Evolutionary conservation across 495 filamentous ascomycete species (phyloP), one percentile per base, ranked within the genome.

Genomic region (Astrothelium subdiscretum): DNA sequence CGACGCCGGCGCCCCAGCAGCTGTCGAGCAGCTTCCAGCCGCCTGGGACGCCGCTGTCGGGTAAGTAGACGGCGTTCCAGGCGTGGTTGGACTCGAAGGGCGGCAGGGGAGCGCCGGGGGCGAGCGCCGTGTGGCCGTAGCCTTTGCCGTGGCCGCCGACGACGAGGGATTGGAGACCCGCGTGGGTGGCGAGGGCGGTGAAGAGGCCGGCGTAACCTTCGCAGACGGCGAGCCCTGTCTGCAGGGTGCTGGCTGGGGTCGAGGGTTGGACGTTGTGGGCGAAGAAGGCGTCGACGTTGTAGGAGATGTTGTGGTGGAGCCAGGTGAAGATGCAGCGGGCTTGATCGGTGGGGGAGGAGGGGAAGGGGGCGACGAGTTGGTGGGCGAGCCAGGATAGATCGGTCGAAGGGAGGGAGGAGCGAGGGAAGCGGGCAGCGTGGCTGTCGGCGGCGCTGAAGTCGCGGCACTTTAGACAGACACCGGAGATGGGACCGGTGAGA

Each of bases 41-140:
- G 1, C 87, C 87, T 0, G 48, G 48, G 24, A 29, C 24, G 48
- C 48, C 48, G 48, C 12, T n/a, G 43, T 84, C 80, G 63, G 95
- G 92, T 61, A 97, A 90, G 54, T 82, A 81, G 20, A 97, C 88
- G 0, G 86, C 94, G 68, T 92, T 97, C 94, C 94, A 98, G 6
- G 94, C 94, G 73, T 98, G 90, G 44, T 80, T 82, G 3, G 74
- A 72, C 0, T 77, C 66, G 63, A 85, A 79, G 0, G 83, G 78
- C 0, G 91, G 90, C 0, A 84, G 59, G 0, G 77, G 70, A 13
- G 83, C 73, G 3, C 84, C 85, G 0, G 81, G 77, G 24, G 73
- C 68, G 0, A 87, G 72, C 29, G 81, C 72, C 0, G 60, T 67
- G 68, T 88, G 86, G 8, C 91, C 87, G 68, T 79, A 92, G 2